Evolutionary conservation across 768 basidiomycete genomes (phyloP), one percentile per base, ranked within the genome.

Genomic region (Kwoniella sp.): DNA sequence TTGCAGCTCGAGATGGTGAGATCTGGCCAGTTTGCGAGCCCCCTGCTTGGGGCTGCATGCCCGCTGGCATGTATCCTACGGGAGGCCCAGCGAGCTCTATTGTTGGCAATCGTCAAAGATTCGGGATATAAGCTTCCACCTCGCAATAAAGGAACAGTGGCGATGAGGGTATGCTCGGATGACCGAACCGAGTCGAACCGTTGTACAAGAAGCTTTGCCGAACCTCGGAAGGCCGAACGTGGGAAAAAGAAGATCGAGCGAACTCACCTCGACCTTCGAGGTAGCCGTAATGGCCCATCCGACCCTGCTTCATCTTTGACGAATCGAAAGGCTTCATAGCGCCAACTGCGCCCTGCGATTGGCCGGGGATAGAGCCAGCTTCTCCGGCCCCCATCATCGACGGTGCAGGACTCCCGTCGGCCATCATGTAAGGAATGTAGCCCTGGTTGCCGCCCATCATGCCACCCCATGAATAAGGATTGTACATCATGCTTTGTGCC

Each of bases 31-130:
- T 1, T 44, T 49, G 50, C 19, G 58, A 44, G 8, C 33, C 19
- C n/a, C 49, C 33, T 25, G 37, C 22, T 9, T 68, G 61, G 19
- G 70, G 67, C 44, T 63, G 65, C 37, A 77, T 57, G 12, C 76
- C 76, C 2, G 76, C 76, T 13, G 76, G 76, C 19, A 73, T 60
- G 44, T 71, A 61, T 3, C 76, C 76, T 15, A 61, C 55, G 9
- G 76, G 76, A 25, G 76, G 76, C 22, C 76, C 76, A 1, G 76
- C 76, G 22, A 77, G 71, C 56, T 77, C 76, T 77, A 37, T 9
- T n/a, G n/a, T n/a, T n/a, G n/a, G n/a, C n/a, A n/a, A n/a, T n/a
- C n/a, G n/a, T n/a, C n/a, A n/a, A 44, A 44, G 40, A 15, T 44
- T 10, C 10, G 40, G 40, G 8, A 9, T 44, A 19, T 44, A 15